Conservation (phyloP, 2,329 filamentous ascomycete species). For the Epichloe uncinata region DNA sequence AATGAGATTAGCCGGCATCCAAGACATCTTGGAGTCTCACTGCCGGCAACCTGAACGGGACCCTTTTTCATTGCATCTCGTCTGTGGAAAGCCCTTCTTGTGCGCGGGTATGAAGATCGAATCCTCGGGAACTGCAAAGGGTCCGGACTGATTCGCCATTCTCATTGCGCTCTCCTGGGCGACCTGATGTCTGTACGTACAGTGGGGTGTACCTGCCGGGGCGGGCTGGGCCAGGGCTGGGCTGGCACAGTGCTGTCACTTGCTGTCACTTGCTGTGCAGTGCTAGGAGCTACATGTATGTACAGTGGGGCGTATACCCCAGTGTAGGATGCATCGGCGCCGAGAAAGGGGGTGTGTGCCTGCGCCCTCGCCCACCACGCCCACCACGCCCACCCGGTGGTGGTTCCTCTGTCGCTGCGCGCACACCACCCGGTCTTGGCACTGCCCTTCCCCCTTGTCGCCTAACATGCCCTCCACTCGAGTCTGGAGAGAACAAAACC, state of each 20-base stretch:
- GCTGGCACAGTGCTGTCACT: too few species aligned
- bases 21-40: neutral
- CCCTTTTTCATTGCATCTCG: neutral
- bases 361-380: neutral
- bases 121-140: neutral
- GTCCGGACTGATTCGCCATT: too few species aligned
- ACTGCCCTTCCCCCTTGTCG: neutral
- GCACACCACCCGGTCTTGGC: neutral
- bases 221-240: too few species aligned
- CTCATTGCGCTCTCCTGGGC: too few species aligned
- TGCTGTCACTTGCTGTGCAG: too few species aligned
- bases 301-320: too few species aligned
- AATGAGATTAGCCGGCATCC: neutral
- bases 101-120: neutral
- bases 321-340: too few species aligned
- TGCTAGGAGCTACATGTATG: too few species aligned
- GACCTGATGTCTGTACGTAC: too few species aligned
- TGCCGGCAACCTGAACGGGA: neutral
- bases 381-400: neutral
- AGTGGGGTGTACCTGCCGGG: too few species aligned
- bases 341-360: neutral
- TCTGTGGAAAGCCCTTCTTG: neutral
- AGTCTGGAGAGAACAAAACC: neutral
- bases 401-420: neutral
- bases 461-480: neutral